Percentiles rank a stretch among this genome's conserved stretches.
Evolutionary conservation across 2,329 filamentous ascomycete genomes (phyloP).

Genomic region (Xylaria digitata): DNA sequence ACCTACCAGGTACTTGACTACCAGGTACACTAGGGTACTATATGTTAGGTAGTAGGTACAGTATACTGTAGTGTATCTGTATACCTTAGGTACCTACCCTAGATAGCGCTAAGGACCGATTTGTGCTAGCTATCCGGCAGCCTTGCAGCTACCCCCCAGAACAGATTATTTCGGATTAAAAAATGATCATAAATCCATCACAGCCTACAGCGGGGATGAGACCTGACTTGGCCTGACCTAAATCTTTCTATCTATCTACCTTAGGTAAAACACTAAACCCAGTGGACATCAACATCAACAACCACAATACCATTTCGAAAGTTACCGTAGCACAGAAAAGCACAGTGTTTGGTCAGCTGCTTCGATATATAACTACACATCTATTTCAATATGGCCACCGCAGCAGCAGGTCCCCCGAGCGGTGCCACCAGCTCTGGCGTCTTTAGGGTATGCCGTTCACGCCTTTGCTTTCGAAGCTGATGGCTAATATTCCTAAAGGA

Average conservation of each 20-base stretch:
- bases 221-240: conserved; percentile 6
- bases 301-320: neutral
- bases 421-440: conserved; percentile 62
- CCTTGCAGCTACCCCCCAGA: conserved; percentile 49
- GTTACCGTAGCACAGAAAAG: neutral
- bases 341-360: neutral
- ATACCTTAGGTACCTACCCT: no score
- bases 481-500: conserved; percentile 59
- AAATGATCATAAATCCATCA: conserved; percentile 39
- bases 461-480: conserved; percentile 10
- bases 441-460: conserved; percentile 62
- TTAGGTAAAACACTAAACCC: neutral
- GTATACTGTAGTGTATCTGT: no score
- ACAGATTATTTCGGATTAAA: conserved; percentile 42
- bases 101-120: conserved; percentile 33
- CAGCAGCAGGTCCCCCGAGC: conserved; percentile 57
- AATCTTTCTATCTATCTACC: conserved; percentile 7
- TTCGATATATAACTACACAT: conserved; percentile 13
- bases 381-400: conserved; percentile 55
- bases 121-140: conserved; percentile 39
- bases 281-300: neutral
- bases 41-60: no score
- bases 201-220: conserved; percentile 41
- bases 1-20: no score
- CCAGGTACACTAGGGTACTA: no score